phyloP scores from a whole-genome alignment of 2,329 filamentous ascomycete species.

The Rutstroemia sp. region DNA sequence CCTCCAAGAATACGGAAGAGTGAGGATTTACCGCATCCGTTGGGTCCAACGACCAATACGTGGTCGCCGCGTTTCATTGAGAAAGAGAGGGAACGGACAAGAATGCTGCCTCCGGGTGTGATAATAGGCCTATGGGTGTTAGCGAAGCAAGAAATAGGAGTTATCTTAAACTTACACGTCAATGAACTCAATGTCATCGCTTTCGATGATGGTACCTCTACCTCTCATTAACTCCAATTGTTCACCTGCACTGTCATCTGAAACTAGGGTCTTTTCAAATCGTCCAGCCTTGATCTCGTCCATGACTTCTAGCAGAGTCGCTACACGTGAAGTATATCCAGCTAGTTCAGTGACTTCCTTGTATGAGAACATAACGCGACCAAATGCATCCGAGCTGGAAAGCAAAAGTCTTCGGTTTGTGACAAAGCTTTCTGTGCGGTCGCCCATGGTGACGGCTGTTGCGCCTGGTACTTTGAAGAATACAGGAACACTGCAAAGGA shows the following conservation, averaged over 20 bases:
- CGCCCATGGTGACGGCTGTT: slow-evolving; percentile 52
- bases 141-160: not conserved
- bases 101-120: slow-evolving; percentile 89
- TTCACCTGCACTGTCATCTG: slow-evolving; percentile 71
- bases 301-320: slow-evolving; percentile 86
- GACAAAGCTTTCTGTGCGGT: slow-evolving; percentile 72
- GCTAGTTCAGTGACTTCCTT: slow-evolving; percentile 95
- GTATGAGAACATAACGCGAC: slow-evolving; percentile 95
- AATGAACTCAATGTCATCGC: slow-evolving; percentile 74
- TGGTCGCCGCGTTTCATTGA: slow-evolving; percentile 81
- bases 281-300: slow-evolving; percentile 82
- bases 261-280: slow-evolving; percentile 95
- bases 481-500: slow-evolving; percentile 90
- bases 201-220: slow-evolving; percentile 75
- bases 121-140: slow-evolving; percentile 64
- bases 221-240: slow-evolving; percentile 78
- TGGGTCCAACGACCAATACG: slow-evolving; percentile 84
- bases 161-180: slow-evolving; percentile 55
- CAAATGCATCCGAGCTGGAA: slow-evolving; percentile 90
- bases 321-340: slow-evolving; percentile 88
- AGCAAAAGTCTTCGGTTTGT: slow-evolving; percentile 90
- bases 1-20: slow-evolving; percentile 95
- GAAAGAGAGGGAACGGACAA: slow-evolving; percentile 81
- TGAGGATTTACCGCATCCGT: slow-evolving; percentile 94
- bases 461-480: slow-evolving; percentile 85